Evolutionary conservation across 169 alveolate genomes (phyloP), one percentile per base, ranked within the genome.

Genomic region (Plasmodium inui): DNA sequence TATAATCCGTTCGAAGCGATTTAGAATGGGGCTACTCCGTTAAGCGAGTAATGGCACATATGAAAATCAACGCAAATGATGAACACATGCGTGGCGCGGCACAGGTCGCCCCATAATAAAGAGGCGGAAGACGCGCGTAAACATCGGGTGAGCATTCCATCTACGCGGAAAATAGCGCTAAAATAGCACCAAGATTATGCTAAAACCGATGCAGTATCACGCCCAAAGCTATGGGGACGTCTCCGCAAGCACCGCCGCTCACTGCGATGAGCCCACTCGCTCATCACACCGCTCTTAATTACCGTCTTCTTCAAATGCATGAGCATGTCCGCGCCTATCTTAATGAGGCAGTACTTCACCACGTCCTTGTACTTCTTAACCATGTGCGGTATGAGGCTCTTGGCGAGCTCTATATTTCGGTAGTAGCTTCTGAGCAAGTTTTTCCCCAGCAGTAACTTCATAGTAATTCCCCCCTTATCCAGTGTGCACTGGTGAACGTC

Each of bases 401-500:
- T 91, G 8, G 95, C 95, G 30, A 92, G 93, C 30, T 92, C 78
- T 67, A 92, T 92, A 41, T 85, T 84, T 67, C 91, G 57, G 61
- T 84, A 84, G 55, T 92, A 92, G 53, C 95, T 92, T 30, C 30
- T 80, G 67, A 96, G 39, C 53, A 97, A 96, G 50, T 92, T 95
- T 17, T 85, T 93, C 71, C 96, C 97, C 84, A 97, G 78, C 19
- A 97, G 74, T 22, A 91, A 82, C 83, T 95, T 95, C 95, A 97
- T 73, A 71, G 93, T 96, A 55, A 92, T 91, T 28, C 97, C 97
- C 26, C 97, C 97, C 74, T 94, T 92, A 67, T 82, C 96, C 39
- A 97, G 92, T 71, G 97, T 95, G 61, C 96, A 96, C 83, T 96
- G 97, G 92, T 97, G 98, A 55, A 96, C 98, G 82, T 96, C 98